These are phyloP conservation scores for Mycena amicta DNA, from an alignment of 768 basidiomycete species.

Conservation along the genomic window DNA sequence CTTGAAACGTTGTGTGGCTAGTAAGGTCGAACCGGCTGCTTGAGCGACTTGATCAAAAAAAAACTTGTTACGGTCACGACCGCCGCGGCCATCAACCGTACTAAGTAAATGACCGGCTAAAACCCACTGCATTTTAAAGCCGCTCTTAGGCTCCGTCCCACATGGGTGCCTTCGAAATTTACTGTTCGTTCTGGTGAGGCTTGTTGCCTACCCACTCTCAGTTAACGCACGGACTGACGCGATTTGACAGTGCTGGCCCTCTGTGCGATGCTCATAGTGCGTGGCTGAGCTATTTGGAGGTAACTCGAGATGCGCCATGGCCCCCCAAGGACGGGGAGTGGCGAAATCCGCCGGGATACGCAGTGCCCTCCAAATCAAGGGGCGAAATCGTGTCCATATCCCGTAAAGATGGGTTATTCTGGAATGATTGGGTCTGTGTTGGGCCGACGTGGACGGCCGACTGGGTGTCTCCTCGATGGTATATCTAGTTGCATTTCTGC, in stretches of 20 bases:
- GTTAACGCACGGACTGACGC: too few species aligned
- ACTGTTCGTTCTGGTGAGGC: constrained; percentile 12
- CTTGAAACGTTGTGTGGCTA: too few species aligned
- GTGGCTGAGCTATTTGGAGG: constrained; percentile 1
- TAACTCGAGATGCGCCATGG: background rate
- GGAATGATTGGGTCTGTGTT: constrained; percentile 19
- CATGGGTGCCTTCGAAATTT: constrained; percentile 9
- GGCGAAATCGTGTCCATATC: constrained; percentile 12
- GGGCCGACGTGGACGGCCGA: constrained; percentile 7
- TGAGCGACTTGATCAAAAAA: too few species aligned
- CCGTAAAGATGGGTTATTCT: constrained; percentile 15
- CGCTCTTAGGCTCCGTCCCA: too few species aligned
- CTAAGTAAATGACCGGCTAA: too few species aligned
- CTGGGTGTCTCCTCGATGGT: constrained; percentile 19
- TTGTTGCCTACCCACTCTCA: background rate
- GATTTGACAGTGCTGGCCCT: constrained; percentile 7
- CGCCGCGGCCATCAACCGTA: too few species aligned
- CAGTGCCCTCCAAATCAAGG: constrained; percentile 13
- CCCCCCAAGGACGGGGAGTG: constrained; percentile 15
- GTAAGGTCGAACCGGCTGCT: too few species aligned
- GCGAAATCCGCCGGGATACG: constrained; percentile 13
- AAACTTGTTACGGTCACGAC: too few species aligned
- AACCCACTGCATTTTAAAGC: too few species aligned
- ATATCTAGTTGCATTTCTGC: background rate
- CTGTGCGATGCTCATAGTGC: constrained; percentile 1